Percentiles rank a stretch among this genome's conserved stretches.
These are phyloP conservation scores for Hypoxylon sp. DNA, from an alignment of 2,329 filamentous ascomycete species.

Conservation along the genomic window DNA sequence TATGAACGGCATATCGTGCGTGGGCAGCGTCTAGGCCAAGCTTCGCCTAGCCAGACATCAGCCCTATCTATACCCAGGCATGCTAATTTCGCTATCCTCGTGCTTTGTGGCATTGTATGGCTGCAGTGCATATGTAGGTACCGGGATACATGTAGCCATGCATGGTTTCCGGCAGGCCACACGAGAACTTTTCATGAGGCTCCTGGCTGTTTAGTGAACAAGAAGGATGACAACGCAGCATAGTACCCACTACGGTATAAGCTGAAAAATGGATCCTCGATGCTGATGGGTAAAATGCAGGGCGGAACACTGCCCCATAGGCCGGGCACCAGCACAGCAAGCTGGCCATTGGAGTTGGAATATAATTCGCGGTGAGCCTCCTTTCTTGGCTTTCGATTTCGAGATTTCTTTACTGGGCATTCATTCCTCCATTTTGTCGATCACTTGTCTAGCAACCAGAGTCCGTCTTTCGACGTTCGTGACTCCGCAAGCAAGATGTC, in stretches of 20 bases:
- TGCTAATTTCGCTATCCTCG: slow-evolving; percentile 25
- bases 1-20: slow-evolving; percentile 4
- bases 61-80: slow-evolving; percentile 34
- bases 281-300: slow-evolving; percentile 24
- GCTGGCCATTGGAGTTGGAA: slow-evolving; percentile 25
- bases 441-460: slow-evolving; percentile 19
- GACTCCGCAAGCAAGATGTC: slow-evolving; percentile 26
- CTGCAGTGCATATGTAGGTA: slow-evolving; percentile 28
- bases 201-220: slow-evolving; percentile 28
- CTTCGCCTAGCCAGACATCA: slow-evolving; percentile 36
- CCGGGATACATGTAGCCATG: slow-evolving; percentile 16
- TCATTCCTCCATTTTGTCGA: slow-evolving; percentile 15
- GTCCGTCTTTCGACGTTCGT: background rate
- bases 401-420: slow-evolving; percentile 15
- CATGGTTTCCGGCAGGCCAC: slow-evolving; percentile 16
- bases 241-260: slow-evolving; percentile 34
- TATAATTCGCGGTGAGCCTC: slow-evolving; percentile 43
- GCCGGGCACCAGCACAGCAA: slow-evolving; percentile 33
- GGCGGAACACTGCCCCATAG: slow-evolving; percentile 37
- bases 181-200: slow-evolving; percentile 34
- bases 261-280: slow-evolving; percentile 31
- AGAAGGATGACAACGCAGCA: slow-evolving; percentile 42
- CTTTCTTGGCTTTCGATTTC: slow-evolving; percentile 37
- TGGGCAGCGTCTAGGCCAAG: slow-evolving; percentile 25
- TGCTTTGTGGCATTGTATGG: slow-evolving; percentile 28